phyloP scores from a whole-genome alignment of 225 moss, liverwort and hornwort species.

The Polytrichum commune region DNA sequence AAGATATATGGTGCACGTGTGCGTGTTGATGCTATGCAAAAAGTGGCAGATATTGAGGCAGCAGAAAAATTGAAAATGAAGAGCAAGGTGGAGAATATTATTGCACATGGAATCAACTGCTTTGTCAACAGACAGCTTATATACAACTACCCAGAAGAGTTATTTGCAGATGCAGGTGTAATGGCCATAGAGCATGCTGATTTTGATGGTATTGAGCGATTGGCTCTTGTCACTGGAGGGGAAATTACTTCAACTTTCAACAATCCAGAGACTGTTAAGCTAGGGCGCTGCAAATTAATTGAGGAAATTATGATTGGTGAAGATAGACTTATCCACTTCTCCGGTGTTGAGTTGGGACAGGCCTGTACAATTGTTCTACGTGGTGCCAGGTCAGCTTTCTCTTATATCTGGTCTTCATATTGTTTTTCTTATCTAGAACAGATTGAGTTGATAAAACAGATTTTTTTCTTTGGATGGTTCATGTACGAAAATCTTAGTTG shows the following conservation, averaged over 20 bases:
- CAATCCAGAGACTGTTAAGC: slow-evolving; percentile 76
- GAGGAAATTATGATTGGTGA: slow-evolving; percentile 99
- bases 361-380: slow-evolving; percentile 95
- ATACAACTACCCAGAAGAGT: slow-evolving; percentile 95
- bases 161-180: slow-evolving; percentile 90
- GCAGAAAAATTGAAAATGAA: slow-evolving; percentile 98
- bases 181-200: slow-evolving; percentile 99
- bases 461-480: no score
- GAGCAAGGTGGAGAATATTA: slow-evolving; percentile 78
- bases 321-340: slow-evolving; percentile 92
- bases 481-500: no score
- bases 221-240: slow-evolving; percentile 93
- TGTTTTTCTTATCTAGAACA: not conserved
- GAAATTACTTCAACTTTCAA: slow-evolving; percentile 96
- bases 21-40: slow-evolving; percentile 96
- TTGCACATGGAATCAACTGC: slow-evolving; percentile 88
- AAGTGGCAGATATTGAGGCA: slow-evolving; percentile 96
- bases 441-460: no score
- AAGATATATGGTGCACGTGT: slow-evolving; percentile 97
- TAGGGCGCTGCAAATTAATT: slow-evolving; percentile 92
- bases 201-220: slow-evolving; percentile 90
- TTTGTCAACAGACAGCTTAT: slow-evolving; percentile 96
- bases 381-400: slow-evolving; percentile 74
- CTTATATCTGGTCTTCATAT: no score
- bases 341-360: slow-evolving; percentile 90